These are phyloP conservation scores for Evernia prunastri DNA, from an alignment of 495 filamentous ascomycete species.

Conservation along the genomic window DNA sequence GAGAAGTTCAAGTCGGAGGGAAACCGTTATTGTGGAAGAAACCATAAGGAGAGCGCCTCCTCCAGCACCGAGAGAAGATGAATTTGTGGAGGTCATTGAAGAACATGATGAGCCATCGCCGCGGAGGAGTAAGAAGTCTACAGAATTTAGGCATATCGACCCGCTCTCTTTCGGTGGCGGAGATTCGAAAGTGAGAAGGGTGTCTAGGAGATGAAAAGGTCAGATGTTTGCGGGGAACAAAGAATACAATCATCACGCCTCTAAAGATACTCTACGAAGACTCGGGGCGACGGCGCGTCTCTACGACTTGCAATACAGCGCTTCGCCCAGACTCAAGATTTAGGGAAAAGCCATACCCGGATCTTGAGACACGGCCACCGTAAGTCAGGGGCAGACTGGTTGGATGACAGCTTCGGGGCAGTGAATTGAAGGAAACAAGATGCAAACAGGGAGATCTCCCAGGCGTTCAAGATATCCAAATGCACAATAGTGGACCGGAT, in stretches of 20 bases:
- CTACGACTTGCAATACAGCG: background rate
- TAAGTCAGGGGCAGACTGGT: background rate
- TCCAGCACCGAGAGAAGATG: conserved; percentile 22
- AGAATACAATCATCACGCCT: background rate
- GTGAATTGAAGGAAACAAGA: background rate
- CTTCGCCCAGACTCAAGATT: background rate
- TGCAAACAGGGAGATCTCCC: background rate
- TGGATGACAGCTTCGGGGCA: background rate
- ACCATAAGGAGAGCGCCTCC: conserved; percentile 23
- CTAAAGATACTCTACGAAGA: background rate
- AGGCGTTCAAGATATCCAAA: conserved; percentile 16
- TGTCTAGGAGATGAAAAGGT: conserved; percentile 26
- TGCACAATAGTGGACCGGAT: conserved; percentile 5
- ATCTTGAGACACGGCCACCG: background rate
- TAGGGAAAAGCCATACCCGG: background rate
- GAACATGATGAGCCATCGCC: conserved; percentile 28
- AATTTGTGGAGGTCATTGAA: conserved; percentile 38
- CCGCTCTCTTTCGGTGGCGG: conserved; percentile 33
- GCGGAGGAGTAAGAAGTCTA: conserved; percentile 22
- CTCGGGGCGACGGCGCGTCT: background rate
- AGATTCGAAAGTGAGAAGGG: conserved; percentile 29
- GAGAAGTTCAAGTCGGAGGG: conserved; percentile 21
- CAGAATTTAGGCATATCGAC: conserved; percentile 33
- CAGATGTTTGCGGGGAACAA: background rate
- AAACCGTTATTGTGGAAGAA: conserved; percentile 30